A percentile compares a stretch with the other conserved stretches of the same genome.
Evolutionary conservation across 495 filamentous ascomycete genomes (phyloP).

Genomic region (Neurospora sp.): DNA sequence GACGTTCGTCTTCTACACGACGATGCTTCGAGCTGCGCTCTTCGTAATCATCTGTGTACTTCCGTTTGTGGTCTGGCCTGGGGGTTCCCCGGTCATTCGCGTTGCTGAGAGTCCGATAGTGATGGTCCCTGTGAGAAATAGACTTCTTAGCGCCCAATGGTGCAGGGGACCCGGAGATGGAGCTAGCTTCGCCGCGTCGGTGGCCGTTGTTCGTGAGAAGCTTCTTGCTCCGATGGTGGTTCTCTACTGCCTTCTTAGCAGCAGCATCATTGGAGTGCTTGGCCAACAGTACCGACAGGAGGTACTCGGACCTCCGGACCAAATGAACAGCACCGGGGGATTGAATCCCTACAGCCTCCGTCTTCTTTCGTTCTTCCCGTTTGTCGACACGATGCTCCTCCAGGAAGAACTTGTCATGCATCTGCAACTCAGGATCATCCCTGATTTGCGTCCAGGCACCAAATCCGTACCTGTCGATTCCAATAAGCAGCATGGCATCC

Average conservation of each 20-base stretch:
- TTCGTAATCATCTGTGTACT: constrained; percentile 28
- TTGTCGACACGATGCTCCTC: constrained; percentile 97
- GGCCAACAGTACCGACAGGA: constrained; percentile 82
- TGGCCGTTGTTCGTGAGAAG: constrained; percentile 43
- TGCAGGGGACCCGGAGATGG: constrained; percentile 51
- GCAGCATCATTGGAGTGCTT: constrained; percentile 57
- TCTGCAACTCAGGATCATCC: constrained; percentile 77
- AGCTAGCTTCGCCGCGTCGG: constrained; percentile 39
- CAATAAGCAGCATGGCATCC: constrained; percentile 93
- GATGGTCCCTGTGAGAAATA: constrained; percentile 30
- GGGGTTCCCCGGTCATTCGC: constrained; percentile 34
- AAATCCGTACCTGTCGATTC: constrained; percentile 86
- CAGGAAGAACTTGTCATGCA: constrained; percentile 89
- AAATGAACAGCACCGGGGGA: constrained; percentile 94
- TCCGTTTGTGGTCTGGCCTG: constrained; percentile 35
- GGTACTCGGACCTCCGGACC: constrained; percentile 87
- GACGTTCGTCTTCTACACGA: constrained; percentile 21
- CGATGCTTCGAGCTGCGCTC: constrained; percentile 26
- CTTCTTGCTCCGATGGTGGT: constrained; percentile 81
- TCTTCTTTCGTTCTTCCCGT: constrained; percentile 79
- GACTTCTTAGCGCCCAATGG: constrained; percentile 34
- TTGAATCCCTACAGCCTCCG: constrained; percentile 68
- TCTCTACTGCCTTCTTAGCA: constrained; percentile 74
- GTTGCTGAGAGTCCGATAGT: constrained; percentile 38
- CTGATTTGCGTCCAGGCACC: constrained; percentile 89